Evolutionary conservation across 1,284 basidiomycete genomes (phyloP), one percentile per base, ranked within the genome.

Genomic region (Ganoderma lingzhi): DNA sequence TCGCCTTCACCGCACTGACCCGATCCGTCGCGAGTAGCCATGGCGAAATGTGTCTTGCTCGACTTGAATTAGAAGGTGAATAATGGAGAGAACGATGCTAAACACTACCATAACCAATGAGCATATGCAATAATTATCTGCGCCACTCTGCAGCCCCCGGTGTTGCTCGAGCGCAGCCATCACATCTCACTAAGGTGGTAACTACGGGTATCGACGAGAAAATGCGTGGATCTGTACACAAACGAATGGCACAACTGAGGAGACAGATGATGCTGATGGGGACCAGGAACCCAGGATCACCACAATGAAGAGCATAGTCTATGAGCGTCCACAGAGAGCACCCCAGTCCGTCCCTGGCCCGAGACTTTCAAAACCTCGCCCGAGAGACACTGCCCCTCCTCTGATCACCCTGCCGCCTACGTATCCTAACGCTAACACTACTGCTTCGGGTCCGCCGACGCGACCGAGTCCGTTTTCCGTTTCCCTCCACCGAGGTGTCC

Each of bases 381-480:
- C 59, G 39, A 19, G 59, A 30, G 8, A 61, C 39, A 60, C 44
- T 45, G 19, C 60, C 64, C 66, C 66, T 58, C 30, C 39, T 32
- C 63, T 10, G 23, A 14, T 53, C 64, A 30, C 61, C 66, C 64
- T 63, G 30, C 35, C 35, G 56, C 35, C 35, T 23, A 35, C 35
- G 9, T 39, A 59, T n/a, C 35, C 35, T 39, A 65, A 23, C 60
- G 63, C 41, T 59, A 62, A n/a, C 32, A 64, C 62, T 67, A 71
- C 30, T 68, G 65, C 70, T 71, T 73, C 55, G 64, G 68, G n/a
- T 73, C 76, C 70, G 78, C 71, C 74, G 85, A 85, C 73, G 83
- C 81, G 67, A 78, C 79, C 37, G 88, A 86, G 75, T 87, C 87
- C 76, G 86, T 86, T 82, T 85, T 90, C 81, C 86, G 81, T 74